phyloP scores from a whole-genome alignment of 1,284 basidiomycete genomes.

The Sanghuangporus weigelae region DNA sequence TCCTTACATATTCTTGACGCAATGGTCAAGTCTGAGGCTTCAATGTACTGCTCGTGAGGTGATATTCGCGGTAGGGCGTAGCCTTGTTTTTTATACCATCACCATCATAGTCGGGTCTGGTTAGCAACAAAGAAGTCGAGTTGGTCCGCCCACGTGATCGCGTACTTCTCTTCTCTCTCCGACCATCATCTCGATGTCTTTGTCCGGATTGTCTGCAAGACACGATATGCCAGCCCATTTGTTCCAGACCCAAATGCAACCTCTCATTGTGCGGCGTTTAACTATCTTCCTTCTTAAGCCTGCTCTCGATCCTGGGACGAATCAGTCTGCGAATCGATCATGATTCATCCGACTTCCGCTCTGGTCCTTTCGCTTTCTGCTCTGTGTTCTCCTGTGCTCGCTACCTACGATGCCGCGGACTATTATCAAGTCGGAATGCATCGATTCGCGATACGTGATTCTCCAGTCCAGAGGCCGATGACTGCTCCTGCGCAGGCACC shows the following conservation, averaged over 20 bases:
- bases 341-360: background rate
- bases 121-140: too few relatives aligned
- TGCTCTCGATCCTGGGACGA: background rate
- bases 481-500: background rate
- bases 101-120: too few relatives aligned
- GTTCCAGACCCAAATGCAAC: background rate
- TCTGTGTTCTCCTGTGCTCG: background rate
- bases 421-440: constrained; percentile 12
- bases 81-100: too few relatives aligned
- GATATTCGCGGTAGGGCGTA: background rate
- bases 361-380: background rate
- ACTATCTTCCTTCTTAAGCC: background rate
- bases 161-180: background rate
- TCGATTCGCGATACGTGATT: constrained; percentile 10
- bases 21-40: background rate
- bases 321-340: background rate
- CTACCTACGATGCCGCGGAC: background rate
- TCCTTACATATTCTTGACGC: background rate
- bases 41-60: background rate
- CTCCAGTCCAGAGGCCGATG: background rate
- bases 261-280: background rate
- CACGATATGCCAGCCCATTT: background rate
- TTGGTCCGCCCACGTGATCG: background rate
- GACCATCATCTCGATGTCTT: background rate
- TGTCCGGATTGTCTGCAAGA: background rate